phyloP scores from a whole-genome alignment of 1,284 basidiomycete species.

The Inonotus obliquus region DNA sequence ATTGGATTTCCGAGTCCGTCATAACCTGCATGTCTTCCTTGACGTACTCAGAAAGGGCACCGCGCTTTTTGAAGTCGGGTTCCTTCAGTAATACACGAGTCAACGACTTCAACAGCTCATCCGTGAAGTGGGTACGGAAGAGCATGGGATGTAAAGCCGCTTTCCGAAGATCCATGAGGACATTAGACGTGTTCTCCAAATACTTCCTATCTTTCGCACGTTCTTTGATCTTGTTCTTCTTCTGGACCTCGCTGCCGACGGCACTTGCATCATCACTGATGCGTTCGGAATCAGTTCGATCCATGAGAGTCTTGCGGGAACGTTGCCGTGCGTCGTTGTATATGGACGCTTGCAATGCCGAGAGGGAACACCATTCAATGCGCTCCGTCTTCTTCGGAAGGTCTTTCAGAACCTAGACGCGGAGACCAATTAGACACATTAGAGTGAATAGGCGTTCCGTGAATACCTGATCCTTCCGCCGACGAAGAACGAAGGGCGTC shows the following conservation, averaged over 20 bases:
- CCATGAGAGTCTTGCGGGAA: constrained; percentile 79
- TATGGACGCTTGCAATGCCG: constrained; percentile 73
- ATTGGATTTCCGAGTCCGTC: constrained; percentile 91
- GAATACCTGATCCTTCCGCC: constrained; percentile 85
- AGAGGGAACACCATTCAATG: constrained; percentile 95
- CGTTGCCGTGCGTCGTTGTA: constrained; percentile 84
- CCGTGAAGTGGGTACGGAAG: constrained; percentile 83
- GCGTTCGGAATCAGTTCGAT: constrained; percentile 35
- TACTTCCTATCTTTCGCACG: constrained; percentile 65
- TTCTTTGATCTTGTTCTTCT: constrained; percentile 37
- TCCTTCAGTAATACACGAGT: constrained; percentile 87
- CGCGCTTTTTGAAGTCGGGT: constrained; percentile 76
- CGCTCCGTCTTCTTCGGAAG: constrained; percentile 90
- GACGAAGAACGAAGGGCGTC: constrained; percentile 95
- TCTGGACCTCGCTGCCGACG: constrained; percentile 39
- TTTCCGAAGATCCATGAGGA: constrained; percentile 95
- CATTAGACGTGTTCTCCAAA: constrained; percentile 79
- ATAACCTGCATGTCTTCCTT: constrained; percentile 93
- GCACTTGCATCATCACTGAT: constrained; percentile 29
- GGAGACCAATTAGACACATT: constrained; percentile 1
- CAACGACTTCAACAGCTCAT: constrained; percentile 70
- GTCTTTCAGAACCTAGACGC: constrained; percentile 78
- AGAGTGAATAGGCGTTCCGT: constrained; percentile 9
- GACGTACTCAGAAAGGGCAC: constrained; percentile 70
- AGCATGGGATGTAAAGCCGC: constrained; percentile 96